Percentiles rank a stretch among this genome's conserved stretches.
Evolutionary conservation across 495 filamentous ascomycete species (phyloP).

Genomic region (Talaromyces liani): DNA sequence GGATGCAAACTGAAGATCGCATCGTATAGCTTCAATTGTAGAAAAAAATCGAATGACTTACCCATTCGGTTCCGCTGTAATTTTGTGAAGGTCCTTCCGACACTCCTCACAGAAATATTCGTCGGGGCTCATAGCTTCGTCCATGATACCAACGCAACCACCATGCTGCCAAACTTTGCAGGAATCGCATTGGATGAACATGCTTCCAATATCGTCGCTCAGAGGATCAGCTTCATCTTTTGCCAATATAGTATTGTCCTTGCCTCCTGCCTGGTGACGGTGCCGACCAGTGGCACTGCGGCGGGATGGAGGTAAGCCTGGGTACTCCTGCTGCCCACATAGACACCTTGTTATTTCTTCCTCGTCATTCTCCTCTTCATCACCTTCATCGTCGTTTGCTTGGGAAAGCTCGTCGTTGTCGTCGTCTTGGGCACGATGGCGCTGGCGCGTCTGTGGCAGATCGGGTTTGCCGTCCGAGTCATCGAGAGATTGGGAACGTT

Average conservation of each 20-base stretch:
- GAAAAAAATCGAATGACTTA: slow-evolving; percentile 43
- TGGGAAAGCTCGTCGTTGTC: slow-evolving; percentile 46
- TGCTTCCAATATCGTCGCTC: slow-evolving; percentile 79
- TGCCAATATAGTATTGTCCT: slow-evolving; percentile 35
- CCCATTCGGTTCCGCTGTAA: slow-evolving; percentile 75
- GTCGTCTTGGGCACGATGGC: slow-evolving; percentile 58
- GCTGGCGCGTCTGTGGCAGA: slow-evolving; percentile 62
- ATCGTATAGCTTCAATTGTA: background rate
- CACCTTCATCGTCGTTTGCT: slow-evolving; percentile 50
- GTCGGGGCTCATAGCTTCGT: slow-evolving; percentile 83
- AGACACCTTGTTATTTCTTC: slow-evolving; percentile 93
- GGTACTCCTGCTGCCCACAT: slow-evolving; percentile 91
- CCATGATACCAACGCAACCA: slow-evolving; percentile 94
- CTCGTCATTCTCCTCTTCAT: slow-evolving; percentile 64
- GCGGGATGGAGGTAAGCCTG: slow-evolving; percentile 66
- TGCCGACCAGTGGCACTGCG: slow-evolving; percentile 47
- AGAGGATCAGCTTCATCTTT: slow-evolving; percentile 38
- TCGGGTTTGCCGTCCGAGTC: slow-evolving; percentile 55
- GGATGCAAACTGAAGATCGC: background rate
- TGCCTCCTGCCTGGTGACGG: slow-evolving; percentile 27
- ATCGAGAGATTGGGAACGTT: slow-evolving; percentile 76
- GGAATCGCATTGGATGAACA: slow-evolving; percentile 96
- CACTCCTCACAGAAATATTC: slow-evolving; percentile 98
- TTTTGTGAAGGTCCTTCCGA: slow-evolving; percentile 80
- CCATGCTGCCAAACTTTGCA: slow-evolving; percentile 99